Evolutionary conservation across 2,329 filamentous ascomycete genomes (phyloP).

Genomic region (Aspergillus costaricaensis): DNA sequence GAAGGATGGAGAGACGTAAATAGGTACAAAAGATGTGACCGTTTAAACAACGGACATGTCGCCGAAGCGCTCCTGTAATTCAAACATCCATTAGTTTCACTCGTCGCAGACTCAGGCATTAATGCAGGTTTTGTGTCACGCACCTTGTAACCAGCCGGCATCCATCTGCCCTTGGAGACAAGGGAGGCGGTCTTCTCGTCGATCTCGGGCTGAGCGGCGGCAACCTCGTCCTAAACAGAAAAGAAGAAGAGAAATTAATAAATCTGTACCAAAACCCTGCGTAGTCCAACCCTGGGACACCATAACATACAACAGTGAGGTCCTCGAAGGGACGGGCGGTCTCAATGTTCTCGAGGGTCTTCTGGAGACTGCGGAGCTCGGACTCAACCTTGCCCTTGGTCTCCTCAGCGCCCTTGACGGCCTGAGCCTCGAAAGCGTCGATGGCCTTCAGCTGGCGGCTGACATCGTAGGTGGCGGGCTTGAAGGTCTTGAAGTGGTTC

Average conservation of each 20-base stretch:
- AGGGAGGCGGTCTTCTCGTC: conserved; percentile 94
- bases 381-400: conserved; percentile 96
- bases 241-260: conserved; percentile 10
- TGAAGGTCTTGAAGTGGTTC: conserved; percentile 88
- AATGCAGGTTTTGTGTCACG: conserved; percentile 35
- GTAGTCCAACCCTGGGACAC: background rate
- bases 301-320: conserved; percentile 81
- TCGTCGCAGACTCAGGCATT: background rate
- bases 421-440: conserved; percentile 95
- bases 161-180: conserved; percentile 97
- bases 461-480: conserved; percentile 91
- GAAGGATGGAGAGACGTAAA: conserved; percentile 32
- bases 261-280: conserved; percentile 9
- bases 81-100: conserved; percentile 18
- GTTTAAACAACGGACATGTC: conserved; percentile 91
- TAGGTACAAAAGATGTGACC: conserved; percentile 24
- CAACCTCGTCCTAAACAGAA: conserved; percentile 78
- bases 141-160: conserved; percentile 98
- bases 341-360: conserved; percentile 97
- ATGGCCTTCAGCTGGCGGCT: conserved; percentile 94
- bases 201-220: conserved; percentile 90
- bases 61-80: conserved; percentile 90
- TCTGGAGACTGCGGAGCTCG: conserved; percentile 89
- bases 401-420: conserved; percentile 92
- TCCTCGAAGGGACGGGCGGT: conserved; percentile 93